Percentiles rank a stretch among this genome's conserved stretches.
phyloP scores from a whole-genome alignment of 164 flowering plant species.

The Berberis thunbergii region DNA sequence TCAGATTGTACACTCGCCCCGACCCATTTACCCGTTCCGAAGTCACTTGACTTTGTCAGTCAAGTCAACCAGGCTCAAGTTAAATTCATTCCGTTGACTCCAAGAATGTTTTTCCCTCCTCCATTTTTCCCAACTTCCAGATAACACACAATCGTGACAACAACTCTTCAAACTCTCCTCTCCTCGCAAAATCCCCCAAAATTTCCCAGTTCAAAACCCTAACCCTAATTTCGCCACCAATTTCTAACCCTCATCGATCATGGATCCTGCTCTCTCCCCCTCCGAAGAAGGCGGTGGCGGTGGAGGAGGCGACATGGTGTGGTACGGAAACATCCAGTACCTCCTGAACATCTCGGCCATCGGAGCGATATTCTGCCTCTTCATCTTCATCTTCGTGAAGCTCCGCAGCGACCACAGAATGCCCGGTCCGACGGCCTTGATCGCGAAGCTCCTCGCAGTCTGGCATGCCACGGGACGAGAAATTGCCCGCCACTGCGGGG shows the following conservation, averaged over 20 bases:
- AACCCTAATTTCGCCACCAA: constrained; percentile 9
- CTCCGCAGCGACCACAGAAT: constrained; percentile 92
- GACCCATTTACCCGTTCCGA: too few species aligned
- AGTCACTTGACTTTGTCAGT: too few species aligned
- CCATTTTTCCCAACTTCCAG: too few species aligned
- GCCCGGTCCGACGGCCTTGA: constrained; percentile 74
- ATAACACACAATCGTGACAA: too few species aligned
- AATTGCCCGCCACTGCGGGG: constrained; percentile 90
- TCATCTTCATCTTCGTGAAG: constrained; percentile 79
- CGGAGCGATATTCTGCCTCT: constrained; percentile 63
- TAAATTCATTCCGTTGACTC: too few species aligned
- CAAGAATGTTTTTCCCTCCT: too few species aligned
- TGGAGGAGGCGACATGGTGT: constrained; percentile 23
- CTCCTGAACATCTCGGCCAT: constrained; percentile 81
- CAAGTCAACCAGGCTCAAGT: too few species aligned
- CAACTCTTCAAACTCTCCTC: too few species aligned
- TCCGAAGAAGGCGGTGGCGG: constrained; percentile 3
- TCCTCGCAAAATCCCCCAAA: too few species aligned
- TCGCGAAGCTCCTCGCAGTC: constrained; percentile 88
- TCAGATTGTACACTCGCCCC: too few species aligned
- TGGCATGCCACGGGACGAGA: constrained; percentile 94
- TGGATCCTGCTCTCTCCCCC: not conserved
- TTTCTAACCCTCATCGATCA: not conserved
- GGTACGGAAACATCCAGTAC: constrained; percentile 97
- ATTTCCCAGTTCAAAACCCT: not conserved